Evolutionary conservation across 768 basidiomycete genomes (phyloP), one percentile per base, ranked within the genome.

Genomic region (Dioszegia aurantiaca): DNA sequence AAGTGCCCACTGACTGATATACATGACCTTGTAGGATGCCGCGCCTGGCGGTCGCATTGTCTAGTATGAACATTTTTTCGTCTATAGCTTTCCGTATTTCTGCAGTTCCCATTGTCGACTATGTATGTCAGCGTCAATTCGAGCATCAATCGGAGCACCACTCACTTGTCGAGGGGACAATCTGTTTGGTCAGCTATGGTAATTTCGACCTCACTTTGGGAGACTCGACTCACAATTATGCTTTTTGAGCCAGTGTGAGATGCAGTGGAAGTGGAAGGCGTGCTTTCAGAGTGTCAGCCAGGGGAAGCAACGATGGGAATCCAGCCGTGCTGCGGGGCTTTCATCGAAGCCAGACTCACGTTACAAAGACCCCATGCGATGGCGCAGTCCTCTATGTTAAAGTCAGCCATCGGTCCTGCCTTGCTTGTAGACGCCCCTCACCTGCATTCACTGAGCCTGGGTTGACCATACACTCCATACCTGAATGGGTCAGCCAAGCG

Each of bases 291-390:
- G 49, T 11, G 41, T 46, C 30, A 14, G 56, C 26, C 63, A 28
- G 53, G 31, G 8, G 42, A 1, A 5, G 26, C 27, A 17, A 0
- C 21, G 17, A 5, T 27, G 27, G 55, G 51, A 21, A 49, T 31
- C 27, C n/a, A n/a, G 19, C 19, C 42, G 2, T 43, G 33, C 33
- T 33, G 6, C 8, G 33, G 33, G 14, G n/a, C n/a, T n/a, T n/a
- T n/a, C 33, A 14, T 6, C 19, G 1, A 14, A 27, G n/a, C 30
- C 31, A 77, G 84, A 37, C 71, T 8, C 23, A 93, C 93, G 76
- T 99, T 99, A 77, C 95, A 99, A 46, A 93, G 92, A 45, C 94
- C 94, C 94, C 95, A 99, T 2, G 93, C 93, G 2, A 93, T 92
- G 56, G 93, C 95, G 72, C 72, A 74, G 17, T 62, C 69, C 59